phyloP scores from a whole-genome alignment of 495 filamentous ascomycete species.

The Polyplosphaeria fusca region DNA sequence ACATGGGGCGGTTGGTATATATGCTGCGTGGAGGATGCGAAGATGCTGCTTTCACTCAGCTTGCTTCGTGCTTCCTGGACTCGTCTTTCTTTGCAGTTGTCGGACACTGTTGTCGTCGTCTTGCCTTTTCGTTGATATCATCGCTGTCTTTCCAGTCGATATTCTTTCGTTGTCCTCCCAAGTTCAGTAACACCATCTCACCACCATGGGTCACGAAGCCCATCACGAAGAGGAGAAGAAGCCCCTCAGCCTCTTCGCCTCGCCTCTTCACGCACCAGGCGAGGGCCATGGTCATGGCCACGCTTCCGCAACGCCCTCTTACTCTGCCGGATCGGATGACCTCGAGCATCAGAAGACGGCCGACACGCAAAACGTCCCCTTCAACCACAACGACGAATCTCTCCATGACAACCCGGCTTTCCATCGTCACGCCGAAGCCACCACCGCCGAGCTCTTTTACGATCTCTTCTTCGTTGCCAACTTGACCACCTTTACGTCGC shows the following conservation, averaged over 20 bases:
- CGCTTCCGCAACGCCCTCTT: background rate
- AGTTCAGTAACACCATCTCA: background rate
- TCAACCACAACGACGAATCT: constrained; percentile 22
- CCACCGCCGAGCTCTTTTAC: constrained; percentile 37
- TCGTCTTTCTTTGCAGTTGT: too few species aligned
- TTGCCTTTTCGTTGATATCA: background rate
- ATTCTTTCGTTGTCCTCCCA: too few species aligned
- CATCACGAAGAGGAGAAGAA: constrained; percentile 17
- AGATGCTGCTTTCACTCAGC: too few species aligned
- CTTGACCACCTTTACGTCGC: constrained; percentile 35
- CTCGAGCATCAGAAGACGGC: constrained; percentile 10
- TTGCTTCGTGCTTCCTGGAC: too few species aligned
- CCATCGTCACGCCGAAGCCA: constrained; percentile 37
- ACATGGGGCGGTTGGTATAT: too few species aligned
- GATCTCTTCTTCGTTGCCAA: constrained; percentile 41
- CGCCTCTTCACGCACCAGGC: background rate
- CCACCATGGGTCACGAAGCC: constrained; percentile 21
- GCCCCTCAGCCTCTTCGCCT: constrained; percentile 18
- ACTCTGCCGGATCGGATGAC: background rate
- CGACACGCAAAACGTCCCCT: constrained; percentile 13
- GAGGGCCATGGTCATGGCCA: background rate
- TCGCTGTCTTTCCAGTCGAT: background rate
- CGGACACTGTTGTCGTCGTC: background rate
- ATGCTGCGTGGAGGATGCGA: too few species aligned
- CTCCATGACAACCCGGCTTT: constrained; percentile 33